phyloP scores from a whole-genome alignment of 306 rosid genomes.

The Castanospermum australe region DNA sequence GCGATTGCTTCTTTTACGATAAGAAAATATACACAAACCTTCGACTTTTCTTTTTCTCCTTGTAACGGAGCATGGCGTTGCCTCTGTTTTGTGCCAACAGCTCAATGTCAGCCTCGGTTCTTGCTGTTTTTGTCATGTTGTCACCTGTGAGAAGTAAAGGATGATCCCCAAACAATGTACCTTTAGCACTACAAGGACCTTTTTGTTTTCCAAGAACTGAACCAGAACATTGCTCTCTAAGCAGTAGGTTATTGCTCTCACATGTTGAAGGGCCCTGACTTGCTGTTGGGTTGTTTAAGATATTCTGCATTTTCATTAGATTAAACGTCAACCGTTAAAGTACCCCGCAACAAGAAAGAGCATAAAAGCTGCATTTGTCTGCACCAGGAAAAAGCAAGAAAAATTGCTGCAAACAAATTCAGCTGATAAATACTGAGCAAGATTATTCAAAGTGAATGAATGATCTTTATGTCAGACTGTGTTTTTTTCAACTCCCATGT shows the following conservation, averaged over 20 bases:
- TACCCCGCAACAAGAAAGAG: background rate
- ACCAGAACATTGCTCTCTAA: slow-evolving; percentile 32
- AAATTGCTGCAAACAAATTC: background rate
- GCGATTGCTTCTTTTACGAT: background rate
- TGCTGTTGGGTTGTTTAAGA: slow-evolving; percentile 29
- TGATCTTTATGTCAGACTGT: background rate
- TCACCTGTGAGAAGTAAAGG: slow-evolving; percentile 40
- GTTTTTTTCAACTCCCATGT: background rate
- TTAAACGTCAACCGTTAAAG: background rate
- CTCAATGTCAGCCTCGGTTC: slow-evolving; percentile 45
- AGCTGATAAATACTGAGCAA: background rate
- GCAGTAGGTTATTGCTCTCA: slow-evolving; percentile 50
- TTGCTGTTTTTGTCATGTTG: slow-evolving; percentile 31
- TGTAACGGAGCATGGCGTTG: slow-evolving; percentile 75
- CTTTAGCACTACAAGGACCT: slow-evolving; percentile 28
- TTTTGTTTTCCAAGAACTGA: slow-evolving; percentile 25
- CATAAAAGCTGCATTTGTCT: too few relatives aligned
- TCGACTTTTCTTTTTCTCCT: slow-evolving; percentile 71
- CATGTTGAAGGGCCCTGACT: slow-evolving; percentile 60
- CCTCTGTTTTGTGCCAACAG: slow-evolving; percentile 63
- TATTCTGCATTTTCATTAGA: slow-evolving; percentile 40
- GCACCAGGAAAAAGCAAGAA: background rate
- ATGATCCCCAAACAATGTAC: slow-evolving; percentile 28
- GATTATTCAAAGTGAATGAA: background rate
- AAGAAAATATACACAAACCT: slow-evolving; percentile 38